Base-by-base conservation (phyloP, 164 flowering plant genomes). In the Umbellularia californica region DNA sequence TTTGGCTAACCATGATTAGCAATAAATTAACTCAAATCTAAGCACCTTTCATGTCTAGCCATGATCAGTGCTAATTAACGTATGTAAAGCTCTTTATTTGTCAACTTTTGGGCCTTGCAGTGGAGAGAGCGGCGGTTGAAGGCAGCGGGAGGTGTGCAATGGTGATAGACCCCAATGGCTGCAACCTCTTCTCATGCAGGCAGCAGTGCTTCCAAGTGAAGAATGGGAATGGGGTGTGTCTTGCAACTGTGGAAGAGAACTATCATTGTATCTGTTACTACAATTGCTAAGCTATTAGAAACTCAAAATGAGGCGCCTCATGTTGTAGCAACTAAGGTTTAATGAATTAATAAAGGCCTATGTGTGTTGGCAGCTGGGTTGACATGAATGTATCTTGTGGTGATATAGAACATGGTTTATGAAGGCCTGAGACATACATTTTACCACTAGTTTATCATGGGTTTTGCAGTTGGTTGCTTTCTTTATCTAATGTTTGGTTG, bases 171-270 rank as follows among this genome's bases (percentile, higher is more conserved):
- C 72, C 72, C 3, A 28, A 27, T 70, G 62, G 22, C 20, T 75
- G 77, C 65, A 58, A 28, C 20, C 77, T 75, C 66, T 30, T 72
- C 19, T 14, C 50, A 19, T 75, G 77, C 77, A 58, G 28, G 64
- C 77, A 69, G 52, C 67, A 75, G 35, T 75, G 77, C 77, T 58
- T 68, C 27, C 66, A 68, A 35, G 7, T 17, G 66, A 68, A 75
- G 72, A 75, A 75, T 68, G 77, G 77, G 12, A 75, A 75, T 75
- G 77, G 77, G 5, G 58, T 52, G 3, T 75, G 77, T 55, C 50
- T 63, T 22, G 50, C 72, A 15, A 68, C 33, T 13, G 14, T 30
- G 22, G n/a, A 58, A 58, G 64, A 58, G 64, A 35, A 15, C 4
- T 58, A 30, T 60, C 74, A 60, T 4, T 72, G 74, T 33, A 23